Evolutionary conservation across 495 filamentous ascomycete species (phyloP), one percentile per base, ranked within the genome.

Genomic region (Penicillium daleae): DNA sequence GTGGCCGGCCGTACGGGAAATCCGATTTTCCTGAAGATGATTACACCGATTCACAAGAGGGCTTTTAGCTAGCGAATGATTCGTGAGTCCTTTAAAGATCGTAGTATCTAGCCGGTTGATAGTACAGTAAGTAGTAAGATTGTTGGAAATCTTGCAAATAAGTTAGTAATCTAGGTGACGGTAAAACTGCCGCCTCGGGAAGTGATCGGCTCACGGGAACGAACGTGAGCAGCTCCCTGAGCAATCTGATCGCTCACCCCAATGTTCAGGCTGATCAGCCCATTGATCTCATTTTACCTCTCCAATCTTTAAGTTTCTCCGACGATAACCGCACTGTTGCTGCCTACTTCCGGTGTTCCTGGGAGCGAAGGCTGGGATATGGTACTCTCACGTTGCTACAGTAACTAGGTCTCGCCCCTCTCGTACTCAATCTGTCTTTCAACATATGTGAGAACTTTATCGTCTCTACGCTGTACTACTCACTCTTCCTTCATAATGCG

Each of bases 211-310:
- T 37, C 57, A 21, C 57, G 15, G 46, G n/a, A 52, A 46, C 46
- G 42, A 52, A 27, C 56, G 1, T 59, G 48, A 59, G n/a, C 19
- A 22, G n/a, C 57, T 59, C 22, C 32, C 42, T 52, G 32, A 60
- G 57, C 57, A 53, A 32, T 44, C 60, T 62, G 60, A 44, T 62
- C 44, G 53, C 40, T 62, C 55, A 58, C 60, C 54, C 54, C 48
- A 58, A 58, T 44, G 54, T 54, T 63, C 48, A 63, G 53, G 26
- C 54, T n/a, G 8, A 58, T n/a, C 48, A 39, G 33, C 35, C 54
- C 35, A 27, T 62, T 17, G 21, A 52, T 52, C 44, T 46, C 60
- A 57, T 33, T 17, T 29, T 57, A 15, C 54, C 24, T 57, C 53
- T 44, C 31, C 19, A 12, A 29, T 51, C 42, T 22, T 49, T 51